Base-by-base conservation (phyloP, 2,329 filamentous ascomycete genomes). In the Exophiala sideris region DNA sequence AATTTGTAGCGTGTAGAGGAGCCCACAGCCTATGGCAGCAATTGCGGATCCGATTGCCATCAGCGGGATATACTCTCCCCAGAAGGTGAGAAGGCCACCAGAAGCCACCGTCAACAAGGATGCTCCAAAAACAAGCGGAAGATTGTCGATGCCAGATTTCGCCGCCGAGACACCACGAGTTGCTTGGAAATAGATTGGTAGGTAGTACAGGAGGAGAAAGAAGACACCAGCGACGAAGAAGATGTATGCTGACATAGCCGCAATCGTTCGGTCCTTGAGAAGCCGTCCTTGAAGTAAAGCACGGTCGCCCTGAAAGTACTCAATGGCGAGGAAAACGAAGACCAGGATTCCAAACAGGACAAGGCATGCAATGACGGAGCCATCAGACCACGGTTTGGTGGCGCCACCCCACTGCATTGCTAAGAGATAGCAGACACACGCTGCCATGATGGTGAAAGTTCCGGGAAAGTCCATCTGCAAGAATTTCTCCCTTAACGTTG, bases 151-250 rank as follows among this genome's bases (percentile, higher is more conserved):
- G 4, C 76, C 76, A 2, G 68, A 71, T 20, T 62, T 48, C 10
- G 67, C 63, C 0, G 76, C 66, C 7, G 59, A 66, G 10, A 66
- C 64, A 44, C 66, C 65, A 16, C 64, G 58, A 7, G 76, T 67
- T 1, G 67, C 65, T 62, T 79, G 76, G 65, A 79, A 79, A 60
- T 76, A 79, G 33, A 79, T 73, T 7, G 75, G 75, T 0, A 78
- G 64, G 58, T 75, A 77, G 63, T 76, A 78, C 8, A 77, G 58
- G 2, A 71, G 47, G 11, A 73, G 20, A 52, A 73, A 68, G 50
- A 69, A 73, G 10, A 56, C 46, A 8, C 72, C 71, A 2, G 61
- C 61, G 16, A 68, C 59, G 57, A 74, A 67, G 60, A 75, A 68
- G 10, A 67, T 62, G 55, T 67, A 76, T 8, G 67, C 47, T 32